phyloP scores from a whole-genome alignment of 2,329 filamentous ascomycete species.

The Eurotiales sp. region DNA sequence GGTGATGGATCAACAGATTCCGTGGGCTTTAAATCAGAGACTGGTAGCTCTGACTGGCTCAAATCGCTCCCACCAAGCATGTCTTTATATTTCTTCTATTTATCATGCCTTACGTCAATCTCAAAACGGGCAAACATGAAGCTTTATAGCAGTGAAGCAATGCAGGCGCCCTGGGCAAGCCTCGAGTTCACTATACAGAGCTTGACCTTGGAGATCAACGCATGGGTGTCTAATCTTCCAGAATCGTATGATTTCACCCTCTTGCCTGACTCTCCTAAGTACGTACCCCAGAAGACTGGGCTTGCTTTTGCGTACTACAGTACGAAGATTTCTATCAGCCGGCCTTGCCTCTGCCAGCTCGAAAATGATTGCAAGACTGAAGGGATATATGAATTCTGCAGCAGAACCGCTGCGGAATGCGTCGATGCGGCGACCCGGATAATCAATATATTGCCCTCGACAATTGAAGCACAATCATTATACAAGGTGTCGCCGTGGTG shows the following conservation, averaged over 20 bases:
- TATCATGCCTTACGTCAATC: conserved; percentile 34
- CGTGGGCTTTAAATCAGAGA: conserved; percentile 17
- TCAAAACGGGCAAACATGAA: conserved; percentile 35
- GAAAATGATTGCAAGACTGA: conserved; percentile 31
- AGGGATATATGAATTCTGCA: conserved; percentile 35
- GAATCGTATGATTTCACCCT: conserved; percentile 36
- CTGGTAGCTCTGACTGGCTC: conserved; percentile 29
- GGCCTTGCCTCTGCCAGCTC: conserved; percentile 41
- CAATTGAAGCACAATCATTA: conserved; percentile 33
- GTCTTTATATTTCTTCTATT: conserved; percentile 40
- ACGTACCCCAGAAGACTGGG: conserved; percentile 33
- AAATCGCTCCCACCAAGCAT: conserved; percentile 34
- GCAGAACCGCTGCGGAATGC: conserved; percentile 37
- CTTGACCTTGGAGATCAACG: conserved; percentile 35
- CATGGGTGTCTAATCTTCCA: conserved; percentile 39
- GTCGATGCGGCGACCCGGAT: conserved; percentile 41
- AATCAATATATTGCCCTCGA: conserved; percentile 38
- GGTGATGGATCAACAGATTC: conserved; percentile 19
- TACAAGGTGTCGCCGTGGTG: conserved; percentile 42
- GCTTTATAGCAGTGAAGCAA: conserved; percentile 37
- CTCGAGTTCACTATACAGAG: conserved; percentile 37
- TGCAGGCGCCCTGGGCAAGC: conserved; percentile 34
- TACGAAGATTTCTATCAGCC: conserved; percentile 39
- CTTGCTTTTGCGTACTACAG: conserved; percentile 44
- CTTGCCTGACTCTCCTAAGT: conserved; percentile 30